Conservation (phyloP, 108 stramenopile genomes). For the Mediolabrus comicus region DNA sequence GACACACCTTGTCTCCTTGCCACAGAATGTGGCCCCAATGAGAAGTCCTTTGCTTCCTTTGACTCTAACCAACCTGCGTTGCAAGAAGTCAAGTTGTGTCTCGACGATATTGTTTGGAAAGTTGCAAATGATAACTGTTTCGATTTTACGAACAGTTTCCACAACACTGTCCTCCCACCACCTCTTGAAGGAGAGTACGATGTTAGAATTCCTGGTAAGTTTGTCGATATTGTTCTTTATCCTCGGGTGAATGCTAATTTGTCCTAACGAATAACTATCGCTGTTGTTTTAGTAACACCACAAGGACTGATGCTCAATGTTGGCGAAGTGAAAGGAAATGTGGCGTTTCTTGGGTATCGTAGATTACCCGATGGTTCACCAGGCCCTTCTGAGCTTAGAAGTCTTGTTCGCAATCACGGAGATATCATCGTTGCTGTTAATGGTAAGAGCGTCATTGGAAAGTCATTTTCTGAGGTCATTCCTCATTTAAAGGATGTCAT, state of each 20-base stretch:
- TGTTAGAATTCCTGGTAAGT: slow-evolving; percentile 58
- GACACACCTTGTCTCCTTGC: slow-evolving; percentile 57
- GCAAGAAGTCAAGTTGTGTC: slow-evolving; percentile 16
- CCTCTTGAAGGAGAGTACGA: slow-evolving; percentile 80
- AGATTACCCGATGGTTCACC: slow-evolving; percentile 59
- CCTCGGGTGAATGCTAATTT: too few species aligned
- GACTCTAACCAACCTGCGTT: slow-evolving; percentile 3
- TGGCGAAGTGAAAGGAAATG: slow-evolving; percentile 74
- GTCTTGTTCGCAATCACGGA: slow-evolving; percentile 62
- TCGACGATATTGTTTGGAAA: slow-evolving; percentile 27
- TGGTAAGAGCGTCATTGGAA: slow-evolving; percentile 72
- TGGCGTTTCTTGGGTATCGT: slow-evolving; percentile 80
- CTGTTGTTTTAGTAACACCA: slow-evolving; percentile 50
- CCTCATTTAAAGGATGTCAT: slow-evolving; percentile 57
- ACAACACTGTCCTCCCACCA: slow-evolving; percentile 54
- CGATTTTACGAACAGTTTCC: slow-evolving; percentile 9
- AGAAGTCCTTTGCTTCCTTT: not conserved
- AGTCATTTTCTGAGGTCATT: slow-evolving; percentile 82
- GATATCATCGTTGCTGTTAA: slow-evolving; percentile 87
- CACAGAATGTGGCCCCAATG: slow-evolving; percentile 63
- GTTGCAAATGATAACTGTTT: slow-evolving; percentile 15
- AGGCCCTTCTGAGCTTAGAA: slow-evolving; percentile 69
- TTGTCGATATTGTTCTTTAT: not conserved
- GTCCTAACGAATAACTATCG: too few species aligned
- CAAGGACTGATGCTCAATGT: slow-evolving; percentile 87